Conservation (phyloP, 768 basidiomycete species). For the Pleurotus sapidus region DNA sequence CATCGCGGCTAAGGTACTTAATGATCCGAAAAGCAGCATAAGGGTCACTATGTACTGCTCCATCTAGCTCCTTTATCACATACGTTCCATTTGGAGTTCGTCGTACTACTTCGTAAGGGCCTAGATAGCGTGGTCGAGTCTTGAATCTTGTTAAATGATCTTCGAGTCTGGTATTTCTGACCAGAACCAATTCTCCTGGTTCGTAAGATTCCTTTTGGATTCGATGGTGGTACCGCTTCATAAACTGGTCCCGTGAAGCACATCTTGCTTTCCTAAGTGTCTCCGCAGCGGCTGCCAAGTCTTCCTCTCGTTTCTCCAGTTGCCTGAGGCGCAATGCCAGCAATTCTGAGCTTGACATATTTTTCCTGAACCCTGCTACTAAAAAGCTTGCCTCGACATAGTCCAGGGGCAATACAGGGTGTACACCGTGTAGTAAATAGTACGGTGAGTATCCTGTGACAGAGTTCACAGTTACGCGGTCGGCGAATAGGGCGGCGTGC, state of each 20-base stretch:
- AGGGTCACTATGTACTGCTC: neutral
- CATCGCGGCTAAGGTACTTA: neutral
- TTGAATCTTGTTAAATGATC: conserved; percentile 23
- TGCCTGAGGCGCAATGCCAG: neutral
- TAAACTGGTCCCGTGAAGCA: neutral
- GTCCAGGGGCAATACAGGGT: conserved; percentile 30
- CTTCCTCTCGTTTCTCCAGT: neutral
- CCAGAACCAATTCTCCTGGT: conserved; percentile 28
- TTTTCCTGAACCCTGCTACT: neutral
- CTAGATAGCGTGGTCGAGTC: conserved; percentile 26
- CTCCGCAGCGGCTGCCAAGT: neutral
- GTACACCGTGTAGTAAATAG: conserved; percentile 26
- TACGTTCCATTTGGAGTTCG: conserved; percentile 25
- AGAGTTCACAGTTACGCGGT: conserved; percentile 24
- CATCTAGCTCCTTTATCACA: conserved; percentile 21
- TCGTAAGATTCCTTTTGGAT: conserved; percentile 25
- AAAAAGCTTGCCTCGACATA: conserved; percentile 3
- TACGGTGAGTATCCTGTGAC: conserved; percentile 30
- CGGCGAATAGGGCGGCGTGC: conserved; percentile 26
- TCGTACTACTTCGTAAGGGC: conserved; percentile 28
- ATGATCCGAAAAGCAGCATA: neutral
- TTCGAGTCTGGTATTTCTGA: conserved; percentile 29
- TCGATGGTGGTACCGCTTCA: neutral
- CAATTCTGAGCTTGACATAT: too few relatives aligned
- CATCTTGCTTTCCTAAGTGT: neutral